Conservation (phyloP, 164 flowering plant genomes). For the Tetracentron sinense region DNA sequence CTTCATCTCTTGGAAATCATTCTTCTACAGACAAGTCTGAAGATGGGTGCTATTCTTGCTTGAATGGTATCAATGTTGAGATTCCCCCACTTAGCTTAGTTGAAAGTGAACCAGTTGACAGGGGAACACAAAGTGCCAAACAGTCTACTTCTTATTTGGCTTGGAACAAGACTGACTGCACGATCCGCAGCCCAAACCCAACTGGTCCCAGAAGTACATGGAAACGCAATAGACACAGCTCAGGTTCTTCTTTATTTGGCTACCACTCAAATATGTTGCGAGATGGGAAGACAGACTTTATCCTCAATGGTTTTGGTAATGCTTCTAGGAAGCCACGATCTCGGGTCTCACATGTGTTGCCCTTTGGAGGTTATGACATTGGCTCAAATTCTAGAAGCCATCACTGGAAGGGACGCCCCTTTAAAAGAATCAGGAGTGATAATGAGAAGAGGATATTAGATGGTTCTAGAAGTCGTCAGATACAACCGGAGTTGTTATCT, state of each 20-base stretch:
- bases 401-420: conserved; percentile 45
- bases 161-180: conserved; percentile 40
- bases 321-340: conserved; percentile 79
- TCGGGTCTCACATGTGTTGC: conserved; percentile 69
- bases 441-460: conserved; percentile 44
- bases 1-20: conserved; percentile 20
- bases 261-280: conserved; percentile 46
- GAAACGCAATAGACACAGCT: conserved; percentile 39
- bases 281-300: conserved; percentile 44
- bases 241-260: conserved; percentile 40
- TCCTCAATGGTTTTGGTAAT: conserved; percentile 41
- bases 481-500: conserved; percentile 43
- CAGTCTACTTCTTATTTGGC: conserved; percentile 31
- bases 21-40: conserved; percentile 22
- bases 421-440: conserved; percentile 55
- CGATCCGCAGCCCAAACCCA: conserved; percentile 47
- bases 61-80: conserved; percentile 41
- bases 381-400: conserved; percentile 49
- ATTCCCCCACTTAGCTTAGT: conserved; percentile 37
- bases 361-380: conserved; percentile 48
- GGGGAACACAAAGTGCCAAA: conserved; percentile 22
- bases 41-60: conserved; percentile 17
- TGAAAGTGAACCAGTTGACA: conserved; percentile 29
- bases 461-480: conserved; percentile 41
- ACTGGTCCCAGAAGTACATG: conserved; percentile 66